phyloP scores from a whole-genome alignment of 768 basidiomycete genomes.

The Tylopilus cervinicoccineus region DNA sequence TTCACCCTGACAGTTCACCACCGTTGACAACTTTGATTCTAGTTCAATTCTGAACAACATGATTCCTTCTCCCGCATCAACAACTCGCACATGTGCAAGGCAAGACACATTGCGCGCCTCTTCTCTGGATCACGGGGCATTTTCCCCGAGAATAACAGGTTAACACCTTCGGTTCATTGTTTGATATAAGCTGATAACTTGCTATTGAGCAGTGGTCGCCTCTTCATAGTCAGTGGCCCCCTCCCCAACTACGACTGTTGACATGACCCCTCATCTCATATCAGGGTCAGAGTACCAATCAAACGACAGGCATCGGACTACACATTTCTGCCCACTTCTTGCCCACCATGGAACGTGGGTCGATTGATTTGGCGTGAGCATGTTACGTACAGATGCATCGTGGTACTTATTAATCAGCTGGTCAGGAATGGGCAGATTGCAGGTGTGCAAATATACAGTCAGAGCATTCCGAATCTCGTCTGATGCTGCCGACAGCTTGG shows the following conservation, averaged over 20 bases:
- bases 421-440: slow-evolving; percentile 80
- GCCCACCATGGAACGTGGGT: slow-evolving; percentile 92
- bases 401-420: slow-evolving; percentile 1
- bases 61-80: background rate
- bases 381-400: background rate
- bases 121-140: slow-evolving; percentile 4
- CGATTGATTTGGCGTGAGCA: slow-evolving; percentile 78
- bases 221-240: slow-evolving; percentile 10
- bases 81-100: background rate
- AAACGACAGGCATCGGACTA: slow-evolving; percentile 76
- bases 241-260: background rate
- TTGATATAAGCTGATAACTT: background rate
- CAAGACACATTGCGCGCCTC: background rate
- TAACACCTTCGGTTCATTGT: background rate
- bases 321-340: slow-evolving; percentile 81
- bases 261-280: background rate
- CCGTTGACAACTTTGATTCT: background rate
- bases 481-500: slow-evolving; percentile 53
- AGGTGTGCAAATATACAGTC: slow-evolving; percentile 37
- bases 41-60: slow-evolving; percentile 12
- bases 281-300: slow-evolving; percentile 84
- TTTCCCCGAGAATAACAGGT: slow-evolving; percentile 5
- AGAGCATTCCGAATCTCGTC: background rate
- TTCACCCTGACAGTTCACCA: background rate
- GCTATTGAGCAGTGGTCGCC: slow-evolving; percentile 5